Base-by-base conservation (phyloP, 148 eudicot species). In the Persicaria tinctoria region DNA sequence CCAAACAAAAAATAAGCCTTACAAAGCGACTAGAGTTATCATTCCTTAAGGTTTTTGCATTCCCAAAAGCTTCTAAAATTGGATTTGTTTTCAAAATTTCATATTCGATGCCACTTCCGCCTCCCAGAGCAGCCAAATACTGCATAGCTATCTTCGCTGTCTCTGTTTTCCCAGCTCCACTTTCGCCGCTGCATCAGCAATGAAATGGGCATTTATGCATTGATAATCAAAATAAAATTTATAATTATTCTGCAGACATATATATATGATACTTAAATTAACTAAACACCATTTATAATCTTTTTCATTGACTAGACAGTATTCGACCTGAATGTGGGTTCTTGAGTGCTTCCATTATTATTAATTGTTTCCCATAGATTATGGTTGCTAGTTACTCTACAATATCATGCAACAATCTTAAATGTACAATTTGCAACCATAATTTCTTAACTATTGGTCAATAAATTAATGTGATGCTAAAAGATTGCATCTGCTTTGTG, bases 121-220 rank as follows among this genome's bases (percentile, higher is more conserved):
- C 98, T 78, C 99, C 97, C 49, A 95, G 86, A 49, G 99, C 89
- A 82, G 99, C 99, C 89, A 95, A 85, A 84, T 95, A 95, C 79
- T 95, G 97, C 99, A 95, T 95, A 68, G 99, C 96, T 80, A 95
- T 95, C 86, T 95, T 95, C 74, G 98, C 98, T 64, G 98, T 95
- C 81, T 95, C 98, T 17, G 98, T 95, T 79, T 95, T 95, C 66
- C 98, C 98, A 10, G 98, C 96, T 80, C 98, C 98, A 82, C 98
- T 95, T 85, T 95, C 98, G 51, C 98, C 97, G 80, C 96, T 95
- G 88, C 54, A 76, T 23, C 80, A 71, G 14, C 8, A 70, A 70
- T 17, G 38, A 70, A 71, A 71, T 46, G 55, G 17, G 55, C 74
- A 71, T 8, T 70, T 18, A 16, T 41, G 50, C 8, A 41, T 12